A percentile compares a stretch with the other conserved stretches of the same genome.
phyloP scores from a whole-genome alignment of 1,139 yeast species.

The Candida mesenterica region DNA sequence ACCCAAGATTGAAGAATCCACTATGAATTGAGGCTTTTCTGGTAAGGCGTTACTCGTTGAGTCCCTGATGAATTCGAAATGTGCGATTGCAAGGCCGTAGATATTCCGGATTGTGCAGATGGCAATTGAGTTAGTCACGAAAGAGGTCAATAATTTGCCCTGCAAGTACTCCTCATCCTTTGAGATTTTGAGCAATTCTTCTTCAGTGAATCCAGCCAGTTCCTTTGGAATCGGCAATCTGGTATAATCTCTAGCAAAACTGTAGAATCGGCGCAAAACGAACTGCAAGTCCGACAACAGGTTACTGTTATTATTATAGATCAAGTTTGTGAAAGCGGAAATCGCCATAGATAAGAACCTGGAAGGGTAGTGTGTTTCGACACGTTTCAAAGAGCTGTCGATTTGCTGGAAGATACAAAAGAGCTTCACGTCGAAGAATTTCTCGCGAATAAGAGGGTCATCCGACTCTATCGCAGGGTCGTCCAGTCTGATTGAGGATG shows the following conservation, averaged over 20 bases:
- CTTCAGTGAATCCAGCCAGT: conserved; percentile 24
- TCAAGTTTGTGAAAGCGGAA: conserved; percentile 51
- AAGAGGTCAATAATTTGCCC: conserved; percentile 42
- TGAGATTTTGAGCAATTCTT: conserved; percentile 38
- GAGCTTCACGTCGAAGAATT: conserved; percentile 53
- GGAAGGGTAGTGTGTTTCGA: conserved; percentile 69
- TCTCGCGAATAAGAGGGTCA: conserved; percentile 19
- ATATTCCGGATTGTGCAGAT: conserved; percentile 28
- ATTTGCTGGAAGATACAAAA: conserved; percentile 65
- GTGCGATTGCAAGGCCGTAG: conserved; percentile 26
- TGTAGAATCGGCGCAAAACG: conserved; percentile 57
- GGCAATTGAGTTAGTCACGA: conserved; percentile 46
- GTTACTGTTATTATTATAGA: conserved; percentile 35
- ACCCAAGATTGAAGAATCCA: conserved; percentile 27
- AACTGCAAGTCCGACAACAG: conserved; percentile 35
- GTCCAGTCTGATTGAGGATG: conserved; percentile 28
- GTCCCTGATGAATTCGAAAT: too few relatives aligned
- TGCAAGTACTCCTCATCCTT: conserved; percentile 57
- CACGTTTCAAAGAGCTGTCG: conserved; percentile 49
- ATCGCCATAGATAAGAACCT: conserved; percentile 69
- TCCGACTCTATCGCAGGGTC: conserved; percentile 14
- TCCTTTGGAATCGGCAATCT: conserved; percentile 46
- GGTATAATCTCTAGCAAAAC: conserved; percentile 64
- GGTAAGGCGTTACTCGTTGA: too few relatives aligned
- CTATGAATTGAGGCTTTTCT: conserved; percentile 12